Percentiles rank a stretch among this genome's conserved stretches.
These are phyloP conservation scores for Acanthamoeba royreba DNA, from an alignment of 208 protist species.

Conservation along the genomic window DNA sequence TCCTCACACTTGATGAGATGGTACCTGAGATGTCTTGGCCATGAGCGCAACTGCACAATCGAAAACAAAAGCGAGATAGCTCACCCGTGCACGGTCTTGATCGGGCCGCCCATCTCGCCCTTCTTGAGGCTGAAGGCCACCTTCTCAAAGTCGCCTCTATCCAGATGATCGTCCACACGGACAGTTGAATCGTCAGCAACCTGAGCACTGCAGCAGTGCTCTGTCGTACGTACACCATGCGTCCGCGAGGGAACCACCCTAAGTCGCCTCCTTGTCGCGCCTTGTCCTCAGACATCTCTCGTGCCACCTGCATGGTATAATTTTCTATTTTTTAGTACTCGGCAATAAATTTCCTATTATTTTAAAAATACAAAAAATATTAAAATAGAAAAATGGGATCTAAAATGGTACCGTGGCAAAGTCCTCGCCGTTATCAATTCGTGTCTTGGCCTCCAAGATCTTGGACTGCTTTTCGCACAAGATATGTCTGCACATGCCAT, in stretches of 20 bases:
- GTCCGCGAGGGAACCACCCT: slow-evolving; percentile 32
- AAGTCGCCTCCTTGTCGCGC: slow-evolving; percentile 22
- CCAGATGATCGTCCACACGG: background rate
- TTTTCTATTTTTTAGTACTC: background rate
- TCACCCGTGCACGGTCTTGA: slow-evolving; percentile 17
- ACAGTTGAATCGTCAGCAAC: background rate
- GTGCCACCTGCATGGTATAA: background rate
- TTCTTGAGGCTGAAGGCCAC: slow-evolving; percentile 29
- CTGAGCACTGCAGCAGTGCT: background rate
- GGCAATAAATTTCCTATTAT: background rate
- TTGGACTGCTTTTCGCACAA: slow-evolving; percentile 38
- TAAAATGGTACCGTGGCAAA: background rate
- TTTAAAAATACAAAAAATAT: background rate
- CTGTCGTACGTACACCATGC: slow-evolving; percentile 36
- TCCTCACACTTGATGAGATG: slow-evolving; percentile 25
- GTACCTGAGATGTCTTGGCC: background rate
- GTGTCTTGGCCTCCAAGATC: slow-evolving; percentile 23
- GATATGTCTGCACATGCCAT: background rate
- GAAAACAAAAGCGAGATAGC: background rate
- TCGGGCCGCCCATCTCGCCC: background rate
- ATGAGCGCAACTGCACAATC: background rate
- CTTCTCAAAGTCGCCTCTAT: slow-evolving; percentile 1
- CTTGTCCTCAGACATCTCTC: slow-evolving; percentile 42
- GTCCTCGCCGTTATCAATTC: background rate
- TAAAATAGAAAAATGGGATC: background rate